A percentile compares a stretch with the other conserved stretches of the same genome.
phyloP scores from a whole-genome alignment of 495 filamentous ascomycete species.

The Cudoniella acicularis region DNA sequence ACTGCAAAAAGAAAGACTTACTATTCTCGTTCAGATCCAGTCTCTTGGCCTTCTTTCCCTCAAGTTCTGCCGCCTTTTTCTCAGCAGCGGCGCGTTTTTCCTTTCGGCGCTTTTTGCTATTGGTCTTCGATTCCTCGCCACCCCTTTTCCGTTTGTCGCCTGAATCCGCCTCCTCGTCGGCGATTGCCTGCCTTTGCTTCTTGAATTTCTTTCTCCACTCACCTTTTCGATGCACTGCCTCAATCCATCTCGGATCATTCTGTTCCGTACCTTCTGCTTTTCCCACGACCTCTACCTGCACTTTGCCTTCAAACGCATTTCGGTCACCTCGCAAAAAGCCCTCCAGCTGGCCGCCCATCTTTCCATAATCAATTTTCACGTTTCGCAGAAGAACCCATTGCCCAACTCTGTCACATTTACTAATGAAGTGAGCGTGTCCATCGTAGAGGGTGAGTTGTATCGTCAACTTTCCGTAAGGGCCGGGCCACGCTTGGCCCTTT shows the following conservation, averaged over 20 bases:
- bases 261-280: conserved; percentile 16
- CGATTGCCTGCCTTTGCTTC: conserved; percentile 34
- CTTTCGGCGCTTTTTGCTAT: conserved; percentile 24
- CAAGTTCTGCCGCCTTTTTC: conserved; percentile 29
- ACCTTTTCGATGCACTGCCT: conserved; percentile 57
- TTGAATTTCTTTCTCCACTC: conserved; percentile 57
- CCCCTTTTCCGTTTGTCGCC: conserved; percentile 22
- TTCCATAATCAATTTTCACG: conserved; percentile 61
- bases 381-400: conserved; percentile 66
- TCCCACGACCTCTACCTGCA: conserved; percentile 50
- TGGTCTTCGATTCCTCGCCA: conserved; percentile 28
- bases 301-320: conserved; percentile 38
- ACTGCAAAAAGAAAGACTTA: conserved; percentile 12
- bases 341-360: conserved; percentile 56
- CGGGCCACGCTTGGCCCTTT: conserved; percentile 56
- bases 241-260: conserved; percentile 51
- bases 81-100: conserved; percentile 17
- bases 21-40: conserved; percentile 30
- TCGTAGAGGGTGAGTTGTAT: conserved; percentile 71
- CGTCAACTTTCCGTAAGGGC: conserved; percentile 71
- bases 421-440: conserved; percentile 58
- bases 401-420: conserved; percentile 50
- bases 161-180: neutral
- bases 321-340: conserved; percentile 66
- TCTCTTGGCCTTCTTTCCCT: conserved; percentile 28